These are phyloP conservation scores for Trichoderma sp. DNA, from an alignment of 2,329 filamentous ascomycete genomes.

Conservation along the genomic window DNA sequence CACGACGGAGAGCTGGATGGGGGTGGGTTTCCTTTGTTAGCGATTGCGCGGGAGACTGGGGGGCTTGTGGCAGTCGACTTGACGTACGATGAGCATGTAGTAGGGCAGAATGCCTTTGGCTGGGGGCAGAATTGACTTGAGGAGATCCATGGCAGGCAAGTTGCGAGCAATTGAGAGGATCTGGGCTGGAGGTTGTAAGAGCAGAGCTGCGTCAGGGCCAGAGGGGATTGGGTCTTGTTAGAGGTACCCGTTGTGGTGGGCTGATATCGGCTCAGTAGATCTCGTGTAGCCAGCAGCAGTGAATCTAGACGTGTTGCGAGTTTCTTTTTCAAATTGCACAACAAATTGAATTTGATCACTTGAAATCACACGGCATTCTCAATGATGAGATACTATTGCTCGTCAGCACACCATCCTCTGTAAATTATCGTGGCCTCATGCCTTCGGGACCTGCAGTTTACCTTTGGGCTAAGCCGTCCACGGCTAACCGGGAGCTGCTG, in stretches of 20 bases:
- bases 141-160: slow-evolving; percentile 47
- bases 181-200: background rate
- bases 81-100: slow-evolving; percentile 59
- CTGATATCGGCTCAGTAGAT: background rate
- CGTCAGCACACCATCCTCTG: background rate
- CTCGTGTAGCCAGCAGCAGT: background rate
- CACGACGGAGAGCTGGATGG: slow-evolving; percentile 71
- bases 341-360: background rate
- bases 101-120: slow-evolving; percentile 60
- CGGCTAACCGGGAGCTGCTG: slow-evolving; percentile 15
- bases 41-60: background rate
- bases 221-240: background rate
- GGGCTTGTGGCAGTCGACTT: background rate
- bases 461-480: slow-evolving; percentile 5
- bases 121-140: slow-evolving; percentile 50
- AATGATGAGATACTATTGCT: too few species aligned
- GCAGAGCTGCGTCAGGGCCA: background rate
- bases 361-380: accelerated
- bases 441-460: background rate
- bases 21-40: background rate
- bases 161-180: background rate
- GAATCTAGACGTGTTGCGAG: too few species aligned
- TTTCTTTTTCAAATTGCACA: background rate
- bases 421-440: background rate
- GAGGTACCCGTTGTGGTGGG: background rate